Percentiles rank a stretch among this genome's conserved stretches.
Evolutionary conservation across 2,329 filamentous ascomycete genomes (phyloP).

Genomic region (Alternaria ethzedia): DNA sequence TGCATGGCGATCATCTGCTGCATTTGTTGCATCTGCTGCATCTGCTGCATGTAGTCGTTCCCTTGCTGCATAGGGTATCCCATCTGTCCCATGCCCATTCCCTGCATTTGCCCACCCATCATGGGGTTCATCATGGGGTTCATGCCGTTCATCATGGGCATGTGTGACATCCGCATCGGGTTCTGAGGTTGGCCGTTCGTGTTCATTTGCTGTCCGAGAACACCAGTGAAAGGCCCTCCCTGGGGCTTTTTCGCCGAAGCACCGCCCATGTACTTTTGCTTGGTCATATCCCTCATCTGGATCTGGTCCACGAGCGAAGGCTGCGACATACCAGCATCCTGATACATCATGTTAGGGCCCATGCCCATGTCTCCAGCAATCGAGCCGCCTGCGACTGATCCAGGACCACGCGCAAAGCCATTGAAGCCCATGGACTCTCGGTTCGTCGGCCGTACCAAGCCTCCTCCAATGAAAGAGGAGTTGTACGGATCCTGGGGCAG

Average conservation of each 20-base stretch:
- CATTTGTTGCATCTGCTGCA: conserved; percentile 87
- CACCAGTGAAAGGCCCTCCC: conserved; percentile 44
- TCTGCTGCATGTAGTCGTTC: conserved; percentile 80
- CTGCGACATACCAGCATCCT: conserved; percentile 37
- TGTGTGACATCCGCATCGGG: conserved; percentile 35
- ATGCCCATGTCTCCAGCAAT: conserved; percentile 25
- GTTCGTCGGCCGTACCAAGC: conserved; percentile 40
- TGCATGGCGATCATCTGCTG: conserved; percentile 45
- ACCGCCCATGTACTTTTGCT: conserved; percentile 46
- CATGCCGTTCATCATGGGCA: conserved; percentile 33
- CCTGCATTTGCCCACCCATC: conserved; percentile 36
- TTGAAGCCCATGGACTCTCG: conserved; percentile 49
- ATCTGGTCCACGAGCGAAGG: conserved; percentile 48
- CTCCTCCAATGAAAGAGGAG: conserved; percentile 41
- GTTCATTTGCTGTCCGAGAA: conserved; percentile 45
- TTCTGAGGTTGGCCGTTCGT: conserved; percentile 24
- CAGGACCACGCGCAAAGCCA: conserved; percentile 40
- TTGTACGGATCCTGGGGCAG: conserved; percentile 45
- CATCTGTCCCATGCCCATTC: conserved; percentile 41
- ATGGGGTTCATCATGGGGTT: conserved; percentile 32
- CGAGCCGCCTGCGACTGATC: conserved; percentile 44
- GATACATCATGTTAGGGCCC: conserved; percentile 34
- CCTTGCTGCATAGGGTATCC: conserved; percentile 74
- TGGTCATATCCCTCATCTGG: conserved; percentile 45
- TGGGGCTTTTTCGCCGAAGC: conserved; percentile 40